Evolutionary conservation across 2,329 filamentous ascomycete genomes (phyloP).

Genomic region (Ceratocystis destructans): DNA sequence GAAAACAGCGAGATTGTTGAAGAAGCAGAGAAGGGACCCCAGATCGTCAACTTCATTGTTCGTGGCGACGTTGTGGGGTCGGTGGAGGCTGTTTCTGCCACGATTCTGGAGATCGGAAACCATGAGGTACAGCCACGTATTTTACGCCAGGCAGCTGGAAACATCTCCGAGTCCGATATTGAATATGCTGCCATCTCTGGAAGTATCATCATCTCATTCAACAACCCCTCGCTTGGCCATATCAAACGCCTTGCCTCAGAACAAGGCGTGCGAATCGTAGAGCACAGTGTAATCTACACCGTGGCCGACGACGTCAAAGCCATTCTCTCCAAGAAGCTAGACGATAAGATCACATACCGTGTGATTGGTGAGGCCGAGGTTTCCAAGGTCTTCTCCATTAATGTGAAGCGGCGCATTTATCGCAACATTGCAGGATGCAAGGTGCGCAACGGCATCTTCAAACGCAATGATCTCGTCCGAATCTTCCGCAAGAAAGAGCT

Average conservation of each 20-base stretch:
- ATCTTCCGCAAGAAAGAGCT: conserved; percentile 58
- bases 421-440: conserved; percentile 76
- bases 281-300: conserved; percentile 78
- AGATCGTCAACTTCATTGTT: conserved; percentile 64
- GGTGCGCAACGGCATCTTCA: conserved; percentile 66
- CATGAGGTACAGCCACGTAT: conserved; percentile 68
- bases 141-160: conserved; percentile 63
- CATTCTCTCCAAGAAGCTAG: conserved; percentile 54
- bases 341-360: conserved; percentile 50
- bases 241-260: conserved; percentile 57
- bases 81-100: conserved; percentile 74
- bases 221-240: conserved; percentile 51
- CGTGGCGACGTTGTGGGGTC: conserved; percentile 91
- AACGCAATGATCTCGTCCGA: conserved; percentile 48
- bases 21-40: conserved; percentile 27
- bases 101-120: conserved; percentile 65
- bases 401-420: conserved; percentile 54
- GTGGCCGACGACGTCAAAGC: conserved; percentile 59
- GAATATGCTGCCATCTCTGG: conserved; percentile 69
- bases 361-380: conserved; percentile 85
- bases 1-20: conserved; percentile 26
- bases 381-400: conserved; percentile 70
- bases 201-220: conserved; percentile 76
- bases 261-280: conserved; percentile 60
- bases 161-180: conserved; percentile 72